These are phyloP conservation scores for Phytophthora brassicae DNA, from an alignment of 352 stramenopile genomes.

Conservation along the genomic window DNA sequence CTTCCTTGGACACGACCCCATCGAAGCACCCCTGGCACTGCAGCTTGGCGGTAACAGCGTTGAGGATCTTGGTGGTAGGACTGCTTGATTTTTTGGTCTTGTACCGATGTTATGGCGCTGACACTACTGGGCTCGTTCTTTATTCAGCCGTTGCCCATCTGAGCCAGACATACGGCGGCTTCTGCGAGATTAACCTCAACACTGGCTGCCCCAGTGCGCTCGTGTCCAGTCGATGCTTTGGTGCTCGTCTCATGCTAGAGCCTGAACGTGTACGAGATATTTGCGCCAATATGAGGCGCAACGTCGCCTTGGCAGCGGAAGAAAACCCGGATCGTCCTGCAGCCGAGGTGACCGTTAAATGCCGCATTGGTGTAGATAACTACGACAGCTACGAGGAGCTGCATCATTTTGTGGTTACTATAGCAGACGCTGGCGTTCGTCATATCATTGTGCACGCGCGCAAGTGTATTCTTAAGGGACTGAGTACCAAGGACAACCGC, in stretches of 20 bases:
- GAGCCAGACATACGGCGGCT: conserved; percentile 87
- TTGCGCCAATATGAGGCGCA: conserved; percentile 78
- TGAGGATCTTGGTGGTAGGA: conserved; percentile 69
- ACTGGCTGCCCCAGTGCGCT: conserved; percentile 92
- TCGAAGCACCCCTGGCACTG: conserved; percentile 90
- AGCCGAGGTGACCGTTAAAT: conserved; percentile 96
- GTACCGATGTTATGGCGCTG: not conserved
- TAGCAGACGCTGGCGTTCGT: conserved; percentile 87
- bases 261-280: conserved; percentile 94
- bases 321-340: conserved; percentile 26
- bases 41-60: conserved; percentile 94
- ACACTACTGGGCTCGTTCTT: not conserved
- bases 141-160: conserved; percentile 66
- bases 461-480: conserved; percentile 96
- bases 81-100: not conserved
- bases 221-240: conserved; percentile 91
- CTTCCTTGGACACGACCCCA: conserved; percentile 83
- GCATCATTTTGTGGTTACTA: conserved; percentile 91
- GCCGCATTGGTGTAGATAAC: conserved; percentile 96
- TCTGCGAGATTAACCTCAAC: conserved; percentile 97
- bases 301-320: conserved; percentile 30
- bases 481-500: conserved; percentile 96
- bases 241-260: conserved; percentile 97
- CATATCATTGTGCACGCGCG: conserved; percentile 98
- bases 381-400: conserved; percentile 93